phyloP scores from a whole-genome alignment of 2,329 filamentous ascomycete genomes.

The Paramyrothecium roridum region DNA sequence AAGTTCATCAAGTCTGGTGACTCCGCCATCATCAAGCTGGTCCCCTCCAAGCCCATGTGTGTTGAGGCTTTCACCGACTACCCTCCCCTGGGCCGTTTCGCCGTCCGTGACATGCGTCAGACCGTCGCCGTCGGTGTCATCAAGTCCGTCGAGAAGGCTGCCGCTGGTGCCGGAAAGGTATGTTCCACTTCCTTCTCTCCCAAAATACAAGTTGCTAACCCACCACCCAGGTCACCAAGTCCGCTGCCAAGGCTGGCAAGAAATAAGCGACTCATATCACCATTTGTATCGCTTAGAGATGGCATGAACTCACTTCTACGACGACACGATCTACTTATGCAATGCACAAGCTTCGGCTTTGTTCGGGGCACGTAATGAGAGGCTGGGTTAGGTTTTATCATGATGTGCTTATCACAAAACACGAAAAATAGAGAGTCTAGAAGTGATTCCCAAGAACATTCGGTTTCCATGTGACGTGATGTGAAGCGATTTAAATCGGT shows the following conservation, averaged over 20 bases:
- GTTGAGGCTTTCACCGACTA: conserved; percentile 99
- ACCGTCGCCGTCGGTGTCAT: conserved; percentile 94
- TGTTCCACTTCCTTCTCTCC: neutral
- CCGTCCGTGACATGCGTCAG: conserved; percentile 97
- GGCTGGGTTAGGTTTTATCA: conserved; percentile 35
- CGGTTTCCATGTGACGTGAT: neutral
- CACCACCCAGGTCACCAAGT: conserved; percentile 53
- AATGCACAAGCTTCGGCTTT: conserved; percentile 41
- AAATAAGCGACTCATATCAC: conserved; percentile 54
- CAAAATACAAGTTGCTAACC: neutral
- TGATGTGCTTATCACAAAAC: conserved; percentile 42
- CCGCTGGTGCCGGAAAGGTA: conserved; percentile 53
- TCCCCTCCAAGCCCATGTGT: conserved; percentile 99
- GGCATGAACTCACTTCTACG: conserved; percentile 41
- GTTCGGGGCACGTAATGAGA: conserved; percentile 41
- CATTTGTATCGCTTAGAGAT: conserved; percentile 19
- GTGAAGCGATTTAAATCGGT: too few relatives aligned
- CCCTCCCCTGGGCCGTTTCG: conserved; percentile 99
- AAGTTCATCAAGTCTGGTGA: conserved; percentile 99
- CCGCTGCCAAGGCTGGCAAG: conserved; percentile 71
- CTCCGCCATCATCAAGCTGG: conserved; percentile 99
- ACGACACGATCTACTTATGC: conserved; percentile 40
- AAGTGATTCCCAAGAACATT: conserved; percentile 28
- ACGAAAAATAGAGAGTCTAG: conserved; percentile 42
- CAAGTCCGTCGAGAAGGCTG: conserved; percentile 75